Base-by-base conservation (phyloP, 148 eudicot genomes). In the Rhododendron ferrugineum region DNA sequence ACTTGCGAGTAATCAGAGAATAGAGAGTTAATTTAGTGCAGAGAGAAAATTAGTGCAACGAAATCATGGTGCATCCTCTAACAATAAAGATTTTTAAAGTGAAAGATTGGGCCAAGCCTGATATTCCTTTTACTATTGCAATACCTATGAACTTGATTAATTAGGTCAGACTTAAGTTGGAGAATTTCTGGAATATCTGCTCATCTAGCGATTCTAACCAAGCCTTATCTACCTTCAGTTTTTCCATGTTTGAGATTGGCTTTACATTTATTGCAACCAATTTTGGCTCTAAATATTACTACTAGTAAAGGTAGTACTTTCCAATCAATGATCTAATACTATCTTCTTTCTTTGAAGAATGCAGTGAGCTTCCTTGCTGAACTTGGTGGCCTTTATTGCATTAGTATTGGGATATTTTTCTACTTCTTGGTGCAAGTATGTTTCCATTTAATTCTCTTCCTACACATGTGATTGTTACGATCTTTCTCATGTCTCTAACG, bases 301-400 rank as follows among this genome's bases (percentile, higher is more conserved):
- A 2, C 23, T 28, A 2, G 10, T 36, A 50, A 22, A 28, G 30
- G 32, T 20, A 46, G 74, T 34, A 22, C 75, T 34, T 85, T 75
- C 76, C 7, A 30, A 81, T 68, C 50, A 76, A 81, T 80, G 49
- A 79, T 88, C 74, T 91, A 82, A 87, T 83, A 81, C 84, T 79
- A 62, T 84, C 60, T 87, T 86, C 84, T 88, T 90, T 85, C 86
- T 77, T 73, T 86, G 85, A 86, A 88, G 87, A 87, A 70, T 92
- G 96, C 96, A 95, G 99, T 96, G 90, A 87, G 96, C 93, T 96
- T 96, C 84, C 98, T 95, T 84, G 99, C 98, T 18, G 93, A 96
- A 89, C 86, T 96, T 81, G 97, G 98, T 86, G 99, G 98, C 88
- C 93, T 96, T 76, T 95, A 90, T 85, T 95, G 99, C 93, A 83